phyloP scores from a whole-genome alignment of 345 rosid species.

The Syzygium oleosum region DNA sequence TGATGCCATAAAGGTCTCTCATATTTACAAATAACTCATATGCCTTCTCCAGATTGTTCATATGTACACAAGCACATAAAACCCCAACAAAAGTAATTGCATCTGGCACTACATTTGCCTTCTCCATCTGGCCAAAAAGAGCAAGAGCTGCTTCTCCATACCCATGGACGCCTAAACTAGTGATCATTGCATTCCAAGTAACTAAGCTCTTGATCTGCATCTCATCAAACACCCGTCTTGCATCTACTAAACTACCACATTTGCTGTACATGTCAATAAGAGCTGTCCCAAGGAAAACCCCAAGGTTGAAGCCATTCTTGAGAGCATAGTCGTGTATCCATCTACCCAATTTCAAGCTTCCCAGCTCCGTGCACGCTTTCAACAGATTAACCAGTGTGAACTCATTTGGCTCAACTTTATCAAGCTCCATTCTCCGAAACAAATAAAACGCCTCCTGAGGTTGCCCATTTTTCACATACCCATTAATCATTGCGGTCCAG shows the following conservation, averaged over 20 bases:
- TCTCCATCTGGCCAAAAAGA: conserved; percentile 51
- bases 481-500: conserved; percentile 68
- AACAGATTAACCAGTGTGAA: conserved; percentile 51
- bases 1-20: conserved; percentile 33
- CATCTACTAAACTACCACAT: conserved; percentile 50
- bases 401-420: conserved; percentile 53
- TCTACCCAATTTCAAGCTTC: conserved; percentile 48
- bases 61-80: conserved; percentile 56
- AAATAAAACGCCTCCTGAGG: conserved; percentile 53
- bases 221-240: conserved; percentile 45
- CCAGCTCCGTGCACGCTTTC: conserved; percentile 45
- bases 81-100: conserved; percentile 74
- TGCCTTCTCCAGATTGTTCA: conserved; percentile 34
- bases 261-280: conserved; percentile 55
- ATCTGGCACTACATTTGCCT: conserved; percentile 34
- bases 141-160: conserved; percentile 52
- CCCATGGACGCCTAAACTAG: conserved; percentile 78
- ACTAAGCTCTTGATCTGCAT: conserved; percentile 48
- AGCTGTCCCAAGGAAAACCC: conserved; percentile 64
- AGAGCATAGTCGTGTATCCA: conserved; percentile 60
- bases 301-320: conserved; percentile 35
- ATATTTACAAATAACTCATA: conserved; percentile 33
- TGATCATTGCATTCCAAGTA: conserved; percentile 75
- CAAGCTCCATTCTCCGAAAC: conserved; percentile 44
- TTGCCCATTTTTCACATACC: conserved; percentile 32